These are phyloP conservation scores for Epichloe uncinata DNA, from an alignment of 2,329 filamentous ascomycete species.

Conservation along the genomic window DNA sequence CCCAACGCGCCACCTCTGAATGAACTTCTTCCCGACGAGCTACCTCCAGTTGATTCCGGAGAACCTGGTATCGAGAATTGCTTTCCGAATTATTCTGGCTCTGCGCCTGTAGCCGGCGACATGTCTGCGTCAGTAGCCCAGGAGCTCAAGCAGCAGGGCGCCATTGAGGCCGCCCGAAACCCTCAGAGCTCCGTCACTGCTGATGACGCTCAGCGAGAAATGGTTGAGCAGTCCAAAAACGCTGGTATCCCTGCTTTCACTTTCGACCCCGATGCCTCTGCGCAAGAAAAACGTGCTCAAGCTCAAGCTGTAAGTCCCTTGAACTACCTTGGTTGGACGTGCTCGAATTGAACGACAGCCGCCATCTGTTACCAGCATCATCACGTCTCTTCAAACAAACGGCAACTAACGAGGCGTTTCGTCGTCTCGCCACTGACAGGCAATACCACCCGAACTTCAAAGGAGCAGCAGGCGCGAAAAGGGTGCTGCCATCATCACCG, in stretches of 20 bases:
- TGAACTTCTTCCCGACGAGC: slow-evolving; percentile 5
- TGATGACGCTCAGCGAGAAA: slow-evolving; percentile 56
- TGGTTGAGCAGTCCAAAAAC: slow-evolving; percentile 65
- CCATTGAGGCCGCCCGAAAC: slow-evolving; percentile 62
- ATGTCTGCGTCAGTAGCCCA: slow-evolving; percentile 23
- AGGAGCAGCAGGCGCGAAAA: slow-evolving; percentile 30
- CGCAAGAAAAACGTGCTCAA: slow-evolving; percentile 74
- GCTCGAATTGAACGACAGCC: background rate
- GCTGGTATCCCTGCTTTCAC: slow-evolving; percentile 69
- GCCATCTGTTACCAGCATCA: background rate
- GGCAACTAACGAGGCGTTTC: background rate
- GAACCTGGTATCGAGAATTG: background rate
- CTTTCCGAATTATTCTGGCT: background rate
- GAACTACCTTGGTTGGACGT: background rate
- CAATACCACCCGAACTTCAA: slow-evolving; percentile 25
- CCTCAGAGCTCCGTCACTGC: slow-evolving; percentile 54
- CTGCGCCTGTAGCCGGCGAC: slow-evolving; percentile 8
- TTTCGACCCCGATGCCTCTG: slow-evolving; percentile 75
- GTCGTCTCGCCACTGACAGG: slow-evolving; percentile 11
- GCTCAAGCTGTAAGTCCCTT: slow-evolving; percentile 51
- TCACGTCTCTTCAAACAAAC: background rate
- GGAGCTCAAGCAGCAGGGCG: slow-evolving; percentile 74
- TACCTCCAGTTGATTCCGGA: slow-evolving; percentile 5
- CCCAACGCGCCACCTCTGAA: slow-evolving; percentile 6
- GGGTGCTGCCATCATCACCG: slow-evolving; percentile 60